Conservation (phyloP, 371 early-diverging fungal species). For the Fennellomyces sp. region DNA sequence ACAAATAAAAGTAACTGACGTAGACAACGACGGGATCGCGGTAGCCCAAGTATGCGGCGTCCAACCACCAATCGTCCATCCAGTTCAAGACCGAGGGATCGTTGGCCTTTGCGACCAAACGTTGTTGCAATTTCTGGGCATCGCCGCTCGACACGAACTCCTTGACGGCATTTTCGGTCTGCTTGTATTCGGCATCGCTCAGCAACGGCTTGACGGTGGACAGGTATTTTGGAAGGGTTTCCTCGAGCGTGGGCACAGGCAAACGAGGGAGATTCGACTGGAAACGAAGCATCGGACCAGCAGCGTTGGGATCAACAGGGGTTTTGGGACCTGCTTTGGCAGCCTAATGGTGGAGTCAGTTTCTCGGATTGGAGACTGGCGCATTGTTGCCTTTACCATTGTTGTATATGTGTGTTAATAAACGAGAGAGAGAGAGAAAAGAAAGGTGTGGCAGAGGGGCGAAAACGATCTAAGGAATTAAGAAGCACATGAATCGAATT, state of each 20-base stretch:
- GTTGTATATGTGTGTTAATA: conserved; percentile 74
- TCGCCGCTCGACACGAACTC: conserved; percentile 82
- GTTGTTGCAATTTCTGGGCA: conserved; percentile 82
- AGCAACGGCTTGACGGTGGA: conserved; percentile 78
- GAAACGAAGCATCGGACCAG: conserved; percentile 67
- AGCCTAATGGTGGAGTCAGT: not conserved
- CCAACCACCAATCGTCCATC: conserved; percentile 97
- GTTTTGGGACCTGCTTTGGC: conserved; percentile 40
- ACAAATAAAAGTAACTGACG: conserved; percentile 85
- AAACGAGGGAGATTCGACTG: conserved; percentile 80
- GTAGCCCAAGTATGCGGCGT: conserved; percentile 91
- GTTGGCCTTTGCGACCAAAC: conserved; percentile 72
- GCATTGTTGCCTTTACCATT: too few relatives aligned
- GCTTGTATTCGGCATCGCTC: conserved; percentile 69
- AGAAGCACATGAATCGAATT: not conserved
- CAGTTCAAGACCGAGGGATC: conserved; percentile 76
- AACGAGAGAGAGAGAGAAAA: conserved; percentile 77
- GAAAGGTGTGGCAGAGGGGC: conserved; percentile 48
- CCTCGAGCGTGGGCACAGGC: conserved; percentile 87
- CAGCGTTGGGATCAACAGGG: conserved; percentile 46
- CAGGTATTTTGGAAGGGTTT: conserved; percentile 82
- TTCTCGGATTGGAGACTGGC: too few relatives aligned
- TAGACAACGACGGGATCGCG: conserved; percentile 95
- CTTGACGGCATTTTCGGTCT: conserved; percentile 70
- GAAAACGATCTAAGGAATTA: not conserved